Percentiles rank a stretch among this genome's conserved stretches.
These are phyloP conservation scores for Sporormia fimetaria DNA, from an alignment of 495 filamentous ascomycete species.

Conservation along the genomic window DNA sequence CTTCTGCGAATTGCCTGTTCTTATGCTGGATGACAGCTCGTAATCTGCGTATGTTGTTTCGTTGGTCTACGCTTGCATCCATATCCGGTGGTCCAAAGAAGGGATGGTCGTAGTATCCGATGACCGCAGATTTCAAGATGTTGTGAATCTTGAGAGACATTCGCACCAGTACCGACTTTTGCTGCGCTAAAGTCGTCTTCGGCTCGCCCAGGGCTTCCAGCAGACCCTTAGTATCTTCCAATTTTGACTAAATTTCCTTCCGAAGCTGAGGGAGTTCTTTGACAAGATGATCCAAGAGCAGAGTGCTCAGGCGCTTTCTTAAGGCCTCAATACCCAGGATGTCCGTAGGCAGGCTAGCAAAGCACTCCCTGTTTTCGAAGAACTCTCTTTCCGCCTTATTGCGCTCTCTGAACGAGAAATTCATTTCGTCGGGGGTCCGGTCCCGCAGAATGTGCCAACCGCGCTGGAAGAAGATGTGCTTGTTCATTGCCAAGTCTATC, in stretches of 20 bases:
- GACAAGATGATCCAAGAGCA: constrained; percentile 27
- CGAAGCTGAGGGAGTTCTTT: constrained; percentile 25
- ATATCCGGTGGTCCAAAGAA: constrained; percentile 18
- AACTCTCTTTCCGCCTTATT: constrained; percentile 36
- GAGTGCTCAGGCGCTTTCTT: constrained; percentile 24
- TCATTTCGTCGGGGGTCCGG: constrained; percentile 27
- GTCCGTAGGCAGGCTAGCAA: constrained; percentile 19
- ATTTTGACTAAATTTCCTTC: constrained; percentile 19
- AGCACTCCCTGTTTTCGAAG: constrained; percentile 29
- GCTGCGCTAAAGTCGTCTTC: constrained; percentile 10
- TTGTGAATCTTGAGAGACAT: constrained; percentile 12
- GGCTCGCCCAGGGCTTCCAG: constrained; percentile 16
- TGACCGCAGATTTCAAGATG: constrained; percentile 17
- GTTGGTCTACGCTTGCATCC: constrained; percentile 8
- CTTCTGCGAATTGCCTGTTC: constrained; percentile 23
- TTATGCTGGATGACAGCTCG: constrained; percentile 27
- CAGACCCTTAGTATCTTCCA: constrained; percentile 5
- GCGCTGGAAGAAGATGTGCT: constrained; percentile 48
- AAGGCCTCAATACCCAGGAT: constrained; percentile 27
- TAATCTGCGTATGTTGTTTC: constrained; percentile 19
- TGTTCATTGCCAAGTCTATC: constrained; percentile 46
- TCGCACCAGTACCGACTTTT: constrained; percentile 16
- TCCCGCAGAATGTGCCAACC: constrained; percentile 64
- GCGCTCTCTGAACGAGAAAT: constrained; percentile 35
- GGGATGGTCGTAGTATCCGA: constrained; percentile 21